Evolutionary conservation across 73 alveolate genomes (phyloP).

Genomic region (Blepharisma japonicum): DNA sequence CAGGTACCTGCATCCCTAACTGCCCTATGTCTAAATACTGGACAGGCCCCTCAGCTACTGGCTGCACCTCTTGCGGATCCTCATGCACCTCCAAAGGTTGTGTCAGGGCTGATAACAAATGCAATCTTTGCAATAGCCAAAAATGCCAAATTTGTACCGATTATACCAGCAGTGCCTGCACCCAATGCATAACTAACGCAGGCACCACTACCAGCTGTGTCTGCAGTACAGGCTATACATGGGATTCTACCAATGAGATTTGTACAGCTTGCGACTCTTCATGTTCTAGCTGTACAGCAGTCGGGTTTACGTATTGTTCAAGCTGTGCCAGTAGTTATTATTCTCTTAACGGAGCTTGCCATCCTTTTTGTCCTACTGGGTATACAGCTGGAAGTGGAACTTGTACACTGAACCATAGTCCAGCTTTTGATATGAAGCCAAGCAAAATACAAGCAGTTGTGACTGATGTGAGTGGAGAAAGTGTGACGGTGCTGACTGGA

Average conservation of each 20-base stretch:
- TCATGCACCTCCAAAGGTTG: not conserved
- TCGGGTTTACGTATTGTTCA: not conserved
- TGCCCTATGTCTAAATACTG: not conserved
- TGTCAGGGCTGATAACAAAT: not conserved
- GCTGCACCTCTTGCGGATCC: not conserved
- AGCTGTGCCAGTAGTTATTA: not conserved
- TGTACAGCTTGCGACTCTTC: not conserved
- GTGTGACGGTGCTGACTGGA: constrained; percentile 8
- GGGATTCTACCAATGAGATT: constrained; percentile 7
- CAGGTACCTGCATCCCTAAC: not conserved
- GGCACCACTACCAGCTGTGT: not conserved
- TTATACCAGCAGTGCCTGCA: not conserved
- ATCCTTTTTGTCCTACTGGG: constrained; percentile 21
- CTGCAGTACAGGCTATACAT: constrained; percentile 2
- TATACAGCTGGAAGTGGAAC: constrained; percentile 4
- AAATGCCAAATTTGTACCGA: not conserved
- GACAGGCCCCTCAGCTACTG: not conserved
- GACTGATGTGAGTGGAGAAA: not conserved
- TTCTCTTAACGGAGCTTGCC: constrained; percentile 2
- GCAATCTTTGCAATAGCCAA: not conserved
- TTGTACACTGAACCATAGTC: not conserved
- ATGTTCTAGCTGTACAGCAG: not conserved
- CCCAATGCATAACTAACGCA: constrained; percentile 2
- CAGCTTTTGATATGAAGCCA: not conserved
- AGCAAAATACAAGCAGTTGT: not conserved